Evolutionary conservation across 2,329 filamentous ascomycete species (phyloP).

Genomic region (Aspergillus puulaauensis): DNA sequence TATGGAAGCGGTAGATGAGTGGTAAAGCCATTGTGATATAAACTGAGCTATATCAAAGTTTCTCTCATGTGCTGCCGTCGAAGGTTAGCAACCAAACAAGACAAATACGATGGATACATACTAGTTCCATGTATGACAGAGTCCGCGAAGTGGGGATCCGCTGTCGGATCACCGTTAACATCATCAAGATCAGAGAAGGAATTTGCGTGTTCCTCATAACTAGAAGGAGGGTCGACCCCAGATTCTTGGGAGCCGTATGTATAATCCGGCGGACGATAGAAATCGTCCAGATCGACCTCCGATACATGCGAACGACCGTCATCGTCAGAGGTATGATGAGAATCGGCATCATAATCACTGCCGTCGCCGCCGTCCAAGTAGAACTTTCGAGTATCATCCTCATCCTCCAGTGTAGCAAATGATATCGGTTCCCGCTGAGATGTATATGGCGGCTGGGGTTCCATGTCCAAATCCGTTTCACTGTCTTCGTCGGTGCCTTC

Average conservation of each 20-base stretch:
- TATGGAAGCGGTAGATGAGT: conserved; percentile 23
- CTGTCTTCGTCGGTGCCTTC: conserved; percentile 21
- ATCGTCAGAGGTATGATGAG: conserved; percentile 4
- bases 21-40: conserved; percentile 41
- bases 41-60: conserved; percentile 46
- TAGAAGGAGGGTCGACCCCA: conserved; percentile 8
- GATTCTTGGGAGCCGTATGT: conserved; percentile 15
- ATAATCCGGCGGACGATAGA: conserved; percentile 26
- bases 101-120: conserved; percentile 14
- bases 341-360: conserved; percentile 11
- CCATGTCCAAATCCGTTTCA: conserved; percentile 22
- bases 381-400: conserved; percentile 35
- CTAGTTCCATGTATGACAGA: conserved; percentile 31
- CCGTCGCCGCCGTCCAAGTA: conserved; percentile 30
- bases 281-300: conserved; percentile 32
- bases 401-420: conserved; percentile 22
- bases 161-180: conserved; percentile 11
- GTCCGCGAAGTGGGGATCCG: conserved; percentile 20
- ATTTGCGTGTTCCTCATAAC: conserved; percentile 19
- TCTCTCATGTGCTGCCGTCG: conserved; percentile 35
- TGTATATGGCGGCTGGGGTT: conserved; percentile 22
- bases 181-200: conserved; percentile 19
- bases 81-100: conserved; percentile 2
- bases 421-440: conserved; percentile 16
- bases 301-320: conserved; percentile 9